Evolutionary conservation across 495 filamentous ascomycete species (phyloP).

Genomic region (Annulohypoxylon stygium): DNA sequence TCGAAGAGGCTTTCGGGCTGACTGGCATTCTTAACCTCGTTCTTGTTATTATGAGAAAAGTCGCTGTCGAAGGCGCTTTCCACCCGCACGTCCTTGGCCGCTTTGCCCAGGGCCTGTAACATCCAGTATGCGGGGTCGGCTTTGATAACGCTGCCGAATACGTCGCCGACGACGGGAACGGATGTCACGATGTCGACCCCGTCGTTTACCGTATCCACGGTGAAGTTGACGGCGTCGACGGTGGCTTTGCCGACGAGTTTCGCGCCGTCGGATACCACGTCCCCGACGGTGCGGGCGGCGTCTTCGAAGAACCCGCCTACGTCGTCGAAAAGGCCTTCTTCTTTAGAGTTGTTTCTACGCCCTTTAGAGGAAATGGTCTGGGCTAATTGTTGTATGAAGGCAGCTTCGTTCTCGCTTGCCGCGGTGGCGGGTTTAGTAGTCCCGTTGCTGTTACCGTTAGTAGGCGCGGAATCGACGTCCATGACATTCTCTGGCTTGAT

Average conservation of each 20-base stretch:
- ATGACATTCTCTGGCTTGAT: neutral
- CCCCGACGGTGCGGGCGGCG: neutral
- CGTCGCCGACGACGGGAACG: slow-evolving; percentile 3
- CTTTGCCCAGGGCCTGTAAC: neutral
- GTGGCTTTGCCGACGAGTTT: slow-evolving; percentile 5
- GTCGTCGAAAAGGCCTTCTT: slow-evolving; percentile 18
- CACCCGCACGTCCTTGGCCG: neutral
- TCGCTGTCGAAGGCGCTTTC: slow-evolving; percentile 26
- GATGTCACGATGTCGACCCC: neutral
- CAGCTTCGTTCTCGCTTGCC: neutral
- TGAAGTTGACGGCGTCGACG: neutral
- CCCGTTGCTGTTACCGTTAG: neutral
- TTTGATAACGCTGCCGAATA: neutral
- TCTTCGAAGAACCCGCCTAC: slow-evolving; percentile 5
- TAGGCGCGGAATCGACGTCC: neutral
- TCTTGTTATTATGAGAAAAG: too few species aligned
- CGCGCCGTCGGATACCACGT: slow-evolving; percentile 1
- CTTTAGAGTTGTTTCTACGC: neutral
- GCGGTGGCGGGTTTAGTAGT: neutral
- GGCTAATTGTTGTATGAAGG: neutral
- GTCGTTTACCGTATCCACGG: neutral
- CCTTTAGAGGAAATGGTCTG: neutral
- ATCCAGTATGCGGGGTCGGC: neutral
- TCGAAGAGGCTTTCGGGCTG: slow-evolving; percentile 22
- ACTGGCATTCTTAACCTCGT: neutral